Conservation (phyloP, 2,329 filamentous ascomycete genomes). For the Seiridium unicorne region DNA sequence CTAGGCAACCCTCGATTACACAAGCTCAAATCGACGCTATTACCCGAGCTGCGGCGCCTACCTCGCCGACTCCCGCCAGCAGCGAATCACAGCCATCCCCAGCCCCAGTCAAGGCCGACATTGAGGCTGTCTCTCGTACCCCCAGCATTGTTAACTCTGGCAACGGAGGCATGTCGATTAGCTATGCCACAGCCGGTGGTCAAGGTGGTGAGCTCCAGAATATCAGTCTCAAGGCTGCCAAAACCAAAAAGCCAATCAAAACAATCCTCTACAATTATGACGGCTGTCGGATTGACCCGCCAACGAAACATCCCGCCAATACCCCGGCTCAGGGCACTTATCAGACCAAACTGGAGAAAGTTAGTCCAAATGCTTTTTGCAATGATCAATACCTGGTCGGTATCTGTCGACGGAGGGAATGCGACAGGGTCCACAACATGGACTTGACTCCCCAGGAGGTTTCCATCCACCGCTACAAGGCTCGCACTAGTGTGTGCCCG, state of each 20-base stretch:
- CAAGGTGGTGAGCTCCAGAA: conserved; percentile 25
- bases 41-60: background rate
- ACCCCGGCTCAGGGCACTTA: conserved; percentile 27
- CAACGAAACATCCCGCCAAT: conserved; percentile 27
- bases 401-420: conserved; percentile 25
- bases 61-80: conserved; percentile 3
- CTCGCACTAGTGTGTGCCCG: conserved; percentile 30
- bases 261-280: conserved; percentile 28
- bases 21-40: conserved; percentile 2
- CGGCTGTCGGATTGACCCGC: conserved; percentile 26
- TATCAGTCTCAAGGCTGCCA: conserved; percentile 28
- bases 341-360: conserved; percentile 27
- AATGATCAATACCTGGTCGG: conserved; percentile 32
- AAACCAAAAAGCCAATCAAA: conserved; percentile 27
- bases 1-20: conserved; percentile 12
- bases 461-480: conserved; percentile 33
- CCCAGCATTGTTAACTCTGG: conserved; percentile 28
- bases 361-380: conserved; percentile 30
- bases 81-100: conserved; percentile 1
- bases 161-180: conserved; percentile 32
- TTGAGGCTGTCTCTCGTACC: conserved; percentile 13
- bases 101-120: background rate
- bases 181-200: conserved; percentile 31
- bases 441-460: conserved; percentile 27
- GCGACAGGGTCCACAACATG: conserved; percentile 29